Conservation (phyloP, 441 rosid species). For the Aquilaria agallochum region DNA sequence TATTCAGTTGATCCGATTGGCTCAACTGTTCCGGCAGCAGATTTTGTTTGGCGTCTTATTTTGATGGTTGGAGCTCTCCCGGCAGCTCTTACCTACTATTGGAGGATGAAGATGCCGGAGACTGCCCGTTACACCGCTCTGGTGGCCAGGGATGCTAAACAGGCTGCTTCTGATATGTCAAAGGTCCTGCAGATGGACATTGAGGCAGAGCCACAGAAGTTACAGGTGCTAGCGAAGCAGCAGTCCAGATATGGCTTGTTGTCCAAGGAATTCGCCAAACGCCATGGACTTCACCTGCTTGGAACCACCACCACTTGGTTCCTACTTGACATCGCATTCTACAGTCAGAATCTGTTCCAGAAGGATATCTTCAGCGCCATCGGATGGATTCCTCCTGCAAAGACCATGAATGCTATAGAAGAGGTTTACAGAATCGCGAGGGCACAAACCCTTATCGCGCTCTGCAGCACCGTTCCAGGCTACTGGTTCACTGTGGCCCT, state of each 20-base stretch:
- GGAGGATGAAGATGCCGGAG: slow-evolving; percentile 84
- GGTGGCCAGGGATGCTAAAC: slow-evolving; percentile 69
- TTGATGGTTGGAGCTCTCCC: slow-evolving; percentile 77
- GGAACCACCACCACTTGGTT: slow-evolving; percentile 84
- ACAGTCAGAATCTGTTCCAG: slow-evolving; percentile 81
- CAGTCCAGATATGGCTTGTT: slow-evolving; percentile 47
- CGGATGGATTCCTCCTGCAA: slow-evolving; percentile 76
- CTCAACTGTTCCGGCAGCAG: slow-evolving; percentile 67
- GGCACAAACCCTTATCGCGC: slow-evolving; percentile 77
- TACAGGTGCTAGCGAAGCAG: slow-evolving; percentile 24
- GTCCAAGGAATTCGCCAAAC: slow-evolving; percentile 40
- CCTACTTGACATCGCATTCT: slow-evolving; percentile 79
- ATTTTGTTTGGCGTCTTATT: slow-evolving; percentile 73
- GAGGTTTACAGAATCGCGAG: slow-evolving; percentile 70
- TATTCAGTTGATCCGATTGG: slow-evolving; percentile 44
- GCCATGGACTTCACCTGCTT: slow-evolving; percentile 75
- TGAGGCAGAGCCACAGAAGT: slow-evolving; percentile 47
- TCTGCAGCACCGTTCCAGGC: slow-evolving; percentile 76
- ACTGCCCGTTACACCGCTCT: slow-evolving; percentile 89
- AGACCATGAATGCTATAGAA: slow-evolving; percentile 68
- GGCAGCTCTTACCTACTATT: slow-evolving; percentile 73
- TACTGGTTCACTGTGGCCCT: slow-evolving; percentile 84
- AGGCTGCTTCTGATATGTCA: slow-evolving; percentile 76
- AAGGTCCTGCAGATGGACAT: slow-evolving; percentile 69
- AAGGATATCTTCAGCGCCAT: slow-evolving; percentile 82